Evolutionary conservation across 768 basidiomycete genomes (phyloP).

Genomic region (Sarcomyxa edulis): DNA sequence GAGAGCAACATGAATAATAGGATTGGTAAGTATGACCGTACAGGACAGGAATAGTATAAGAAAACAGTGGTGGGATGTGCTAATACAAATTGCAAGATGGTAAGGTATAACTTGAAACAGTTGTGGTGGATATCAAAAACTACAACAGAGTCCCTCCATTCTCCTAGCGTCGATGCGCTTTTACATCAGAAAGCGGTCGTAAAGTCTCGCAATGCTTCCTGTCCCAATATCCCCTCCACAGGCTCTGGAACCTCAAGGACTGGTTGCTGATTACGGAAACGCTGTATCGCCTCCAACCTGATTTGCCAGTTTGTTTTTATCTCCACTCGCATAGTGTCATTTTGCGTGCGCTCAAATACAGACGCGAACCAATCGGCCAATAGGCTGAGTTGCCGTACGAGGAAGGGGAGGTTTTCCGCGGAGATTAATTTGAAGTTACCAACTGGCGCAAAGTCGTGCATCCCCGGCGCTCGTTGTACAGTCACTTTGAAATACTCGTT

Average conservation of each 20-base stretch:
- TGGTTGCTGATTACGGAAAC: slow-evolving; percentile 47
- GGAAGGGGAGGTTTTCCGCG: slow-evolving; percentile 77
- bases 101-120: too few relatives aligned
- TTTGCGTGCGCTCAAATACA: slow-evolving; percentile 70
- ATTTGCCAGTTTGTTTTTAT: slow-evolving; percentile 87
- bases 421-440: slow-evolving; percentile 95
- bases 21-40: too few relatives aligned
- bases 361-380: slow-evolving; percentile 88
- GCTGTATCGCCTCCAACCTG: slow-evolving; percentile 73
- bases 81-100: too few relatives aligned
- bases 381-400: slow-evolving; percentile 84
- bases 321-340: slow-evolving; percentile 67
- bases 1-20: too few relatives aligned
- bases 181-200: slow-evolving; percentile 23
- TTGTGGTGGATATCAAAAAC: too few relatives aligned
- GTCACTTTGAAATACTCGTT: slow-evolving; percentile 96
- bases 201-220: slow-evolving; percentile 54
- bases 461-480: slow-evolving; percentile 81
- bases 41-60: too few relatives aligned
- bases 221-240: slow-evolving; percentile 41
- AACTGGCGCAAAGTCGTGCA: slow-evolving; percentile 92
- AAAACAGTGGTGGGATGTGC: too few relatives aligned
- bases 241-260: slow-evolving; percentile 18
- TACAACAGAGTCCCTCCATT: too few relatives aligned
- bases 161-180: too few relatives aligned